phyloP scores from a whole-genome alignment of 2,329 filamentous ascomycete genomes.

The Xylariaceae sp. region DNA sequence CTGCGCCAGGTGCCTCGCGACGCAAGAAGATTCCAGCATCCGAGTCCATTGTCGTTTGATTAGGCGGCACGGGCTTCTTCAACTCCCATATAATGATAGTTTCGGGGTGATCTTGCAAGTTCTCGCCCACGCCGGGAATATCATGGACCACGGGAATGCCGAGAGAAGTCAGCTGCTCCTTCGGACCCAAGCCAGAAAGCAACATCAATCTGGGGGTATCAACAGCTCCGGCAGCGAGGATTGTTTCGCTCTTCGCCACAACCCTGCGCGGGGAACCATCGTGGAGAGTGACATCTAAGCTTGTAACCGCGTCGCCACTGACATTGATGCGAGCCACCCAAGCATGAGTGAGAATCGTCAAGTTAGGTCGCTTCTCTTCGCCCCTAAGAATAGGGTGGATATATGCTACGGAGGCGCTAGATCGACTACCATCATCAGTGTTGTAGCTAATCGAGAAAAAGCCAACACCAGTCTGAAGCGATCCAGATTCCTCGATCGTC shows the following conservation, averaged over 20 bases:
- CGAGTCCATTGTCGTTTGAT: conserved; percentile 87
- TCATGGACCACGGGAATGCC: conserved; percentile 52
- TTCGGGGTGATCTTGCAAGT: conserved; percentile 57
- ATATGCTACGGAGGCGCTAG: conserved; percentile 84
- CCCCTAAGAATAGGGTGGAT: conserved; percentile 85
- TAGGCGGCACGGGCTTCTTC: conserved; percentile 67
- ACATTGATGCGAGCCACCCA: conserved; percentile 82
- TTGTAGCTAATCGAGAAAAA: conserved; percentile 93
- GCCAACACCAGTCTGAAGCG: conserved; percentile 70
- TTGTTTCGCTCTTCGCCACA: conserved; percentile 66
- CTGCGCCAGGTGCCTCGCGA: conserved; percentile 66
- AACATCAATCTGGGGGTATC: conserved; percentile 68
- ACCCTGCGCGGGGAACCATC: conserved; percentile 51
- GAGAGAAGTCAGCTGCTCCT: conserved; percentile 47
- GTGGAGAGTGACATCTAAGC: conserved; percentile 60
- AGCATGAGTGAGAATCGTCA: conserved; percentile 80
- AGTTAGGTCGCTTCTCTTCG: conserved; percentile 74
- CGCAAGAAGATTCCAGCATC: conserved; percentile 86
- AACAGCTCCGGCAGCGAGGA: conserved; percentile 73
- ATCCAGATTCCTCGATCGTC: conserved; percentile 68
- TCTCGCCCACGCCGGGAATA: conserved; percentile 56
- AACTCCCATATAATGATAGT: conserved; percentile 68
- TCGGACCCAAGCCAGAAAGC: conserved; percentile 53
- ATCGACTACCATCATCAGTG: conserved; percentile 77
- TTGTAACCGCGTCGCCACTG: conserved; percentile 62